Evolutionary conservation across 371 early-diverging fungal species (phyloP), one percentile per base, ranked within the genome.

Genomic region (Massospora cicadina): DNA sequence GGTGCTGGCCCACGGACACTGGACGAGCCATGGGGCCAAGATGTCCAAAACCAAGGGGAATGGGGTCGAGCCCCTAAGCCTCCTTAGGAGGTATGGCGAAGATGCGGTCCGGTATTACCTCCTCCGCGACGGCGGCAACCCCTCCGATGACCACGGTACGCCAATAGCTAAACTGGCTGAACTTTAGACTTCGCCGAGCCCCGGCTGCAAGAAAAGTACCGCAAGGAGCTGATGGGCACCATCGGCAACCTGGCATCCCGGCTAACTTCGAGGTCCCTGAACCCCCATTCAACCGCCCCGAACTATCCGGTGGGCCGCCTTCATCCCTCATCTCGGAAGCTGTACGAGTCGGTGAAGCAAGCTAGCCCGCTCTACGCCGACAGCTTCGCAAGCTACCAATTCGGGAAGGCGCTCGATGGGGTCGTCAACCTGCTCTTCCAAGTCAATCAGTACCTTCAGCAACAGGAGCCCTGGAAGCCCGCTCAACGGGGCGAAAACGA

Each of bases 11-110:
- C 96, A 97, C 66, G 90, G 90, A 23, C 97, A 96, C 71, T 95
- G 94, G 94, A 89, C 93, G 0, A 82, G 86, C 77, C 76, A 77
- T 27, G 79, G 81, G 58, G 78, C 81, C 65, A 96, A 96, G 68
- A 96, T 96, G 95, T 92, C 93, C 43, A 96, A 96, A 70, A 86
- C 87, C 68, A 69, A 73, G 56, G 94, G 94, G 21, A 96, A 94
- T 66, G 95, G 93, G 0, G 89, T 84, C 0, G 89, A 94, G 69
- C 95, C 95, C 0, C 76, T 84, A 64, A 71, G 73, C 28, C 77
- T 85, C 13, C 70, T 95, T 56, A 67, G 82, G 13, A 69, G 70
- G 13, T 94, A 79, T 67, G 94, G 94, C 5, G 81, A 83, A 1
- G 96, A 95, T 68, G 71, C 91, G 10, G 81, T 94, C 24, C 82